phyloP scores from a whole-genome alignment of 148 eudicot genomes.

The Vaccinium darrowii region DNA sequence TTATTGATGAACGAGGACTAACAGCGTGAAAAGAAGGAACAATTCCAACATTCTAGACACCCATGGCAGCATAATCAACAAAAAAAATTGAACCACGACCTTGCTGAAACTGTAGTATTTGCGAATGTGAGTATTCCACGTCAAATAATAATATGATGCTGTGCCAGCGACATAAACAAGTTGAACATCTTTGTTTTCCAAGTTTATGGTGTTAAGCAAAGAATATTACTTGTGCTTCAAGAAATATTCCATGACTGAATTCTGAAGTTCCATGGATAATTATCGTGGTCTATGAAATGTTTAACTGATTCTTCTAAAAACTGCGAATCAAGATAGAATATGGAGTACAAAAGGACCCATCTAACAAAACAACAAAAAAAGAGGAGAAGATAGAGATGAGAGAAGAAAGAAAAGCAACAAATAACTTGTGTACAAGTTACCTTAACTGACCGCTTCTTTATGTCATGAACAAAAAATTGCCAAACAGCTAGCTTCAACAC shows the following conservation, averaged over 20 bases:
- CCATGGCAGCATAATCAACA: background rate
- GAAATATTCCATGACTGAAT: background rate
- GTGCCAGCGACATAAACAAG: background rate
- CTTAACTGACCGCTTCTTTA: slow-evolving; percentile 67
- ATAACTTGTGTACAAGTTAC: slow-evolving; percentile 29
- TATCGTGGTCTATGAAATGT: background rate
- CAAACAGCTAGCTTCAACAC: slow-evolving; percentile 76
- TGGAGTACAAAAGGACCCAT: background rate
- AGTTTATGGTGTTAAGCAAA: background rate
- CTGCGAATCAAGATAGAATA: background rate
- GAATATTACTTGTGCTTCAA: background rate
- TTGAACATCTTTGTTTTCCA: slow-evolving; percentile 8
- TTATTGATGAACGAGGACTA: background rate
- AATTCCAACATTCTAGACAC: background rate
- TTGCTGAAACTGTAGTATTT: background rate
- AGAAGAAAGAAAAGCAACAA: background rate
- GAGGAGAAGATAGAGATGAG: background rate
- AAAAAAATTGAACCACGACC: background rate
- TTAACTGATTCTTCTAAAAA: background rate
- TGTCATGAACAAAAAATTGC: slow-evolving; percentile 79
- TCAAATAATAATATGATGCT: background rate
- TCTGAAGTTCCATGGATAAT: background rate
- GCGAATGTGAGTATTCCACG: background rate
- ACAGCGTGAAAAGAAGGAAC: background rate
- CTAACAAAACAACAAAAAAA: background rate